Evolutionary conservation across 805 yeast genomes (phyloP).

Genomic region (Huiozyma naganishii): DNA sequence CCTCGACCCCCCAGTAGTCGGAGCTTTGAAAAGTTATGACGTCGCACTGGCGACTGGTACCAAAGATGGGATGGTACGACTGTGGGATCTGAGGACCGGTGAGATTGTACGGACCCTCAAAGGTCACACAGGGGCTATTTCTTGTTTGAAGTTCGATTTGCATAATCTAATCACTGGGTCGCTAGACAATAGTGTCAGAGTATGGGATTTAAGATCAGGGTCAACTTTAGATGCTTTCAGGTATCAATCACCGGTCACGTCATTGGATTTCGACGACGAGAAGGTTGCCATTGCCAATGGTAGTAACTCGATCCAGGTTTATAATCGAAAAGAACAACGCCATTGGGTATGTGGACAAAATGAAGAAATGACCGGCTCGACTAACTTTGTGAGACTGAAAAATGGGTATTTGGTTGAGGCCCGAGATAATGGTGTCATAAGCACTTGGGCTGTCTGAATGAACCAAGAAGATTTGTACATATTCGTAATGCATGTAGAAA

Average conservation of each 20-base stretch:
- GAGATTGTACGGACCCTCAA: constrained; percentile 48
- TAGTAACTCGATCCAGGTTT: constrained; percentile 38
- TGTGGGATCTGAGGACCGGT: constrained; percentile 70
- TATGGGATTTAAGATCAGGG: constrained; percentile 70
- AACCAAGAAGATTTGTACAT: background rate
- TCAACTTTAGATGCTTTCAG: constrained; percentile 50
- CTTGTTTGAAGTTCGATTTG: constrained; percentile 61
- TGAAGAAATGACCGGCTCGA: constrained; percentile 22
- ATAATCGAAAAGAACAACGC: constrained; percentile 42
- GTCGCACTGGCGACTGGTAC: constrained; percentile 76
- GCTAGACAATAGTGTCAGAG: constrained; percentile 48
- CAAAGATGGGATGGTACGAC: constrained; percentile 59
- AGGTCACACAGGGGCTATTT: constrained; percentile 64
- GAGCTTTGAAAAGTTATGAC: constrained; percentile 60
- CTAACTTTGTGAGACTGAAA: constrained; percentile 39
- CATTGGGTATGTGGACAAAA: constrained; percentile 46
- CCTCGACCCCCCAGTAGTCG: constrained; percentile 35
- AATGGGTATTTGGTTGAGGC: constrained; percentile 64
- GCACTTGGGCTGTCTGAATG: constrained; percentile 47
- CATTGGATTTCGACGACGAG: constrained; percentile 49
- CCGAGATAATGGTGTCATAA: constrained; percentile 45
- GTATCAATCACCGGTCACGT: constrained; percentile 43
- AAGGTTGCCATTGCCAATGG: constrained; percentile 44
- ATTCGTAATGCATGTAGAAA: background rate
- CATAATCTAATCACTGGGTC: constrained; percentile 53